A percentile compares a stretch with the other conserved stretches of the same genome.
phyloP scores from a whole-genome alignment of 2,329 filamentous ascomycete genomes.

The Hypoxylon sp. region DNA sequence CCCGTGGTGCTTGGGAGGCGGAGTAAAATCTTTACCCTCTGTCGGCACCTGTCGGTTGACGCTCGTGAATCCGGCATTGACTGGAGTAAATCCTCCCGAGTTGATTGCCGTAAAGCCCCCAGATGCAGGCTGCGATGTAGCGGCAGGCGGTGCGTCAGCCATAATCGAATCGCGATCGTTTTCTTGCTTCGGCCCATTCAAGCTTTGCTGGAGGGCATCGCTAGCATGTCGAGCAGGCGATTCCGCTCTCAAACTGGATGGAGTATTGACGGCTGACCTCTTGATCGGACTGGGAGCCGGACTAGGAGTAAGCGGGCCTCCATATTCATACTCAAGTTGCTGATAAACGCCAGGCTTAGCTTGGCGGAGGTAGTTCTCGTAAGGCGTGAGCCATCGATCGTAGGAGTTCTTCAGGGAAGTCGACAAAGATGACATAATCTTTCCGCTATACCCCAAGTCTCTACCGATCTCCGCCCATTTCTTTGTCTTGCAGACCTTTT shows the following conservation, averaged over 20 bases:
- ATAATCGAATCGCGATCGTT: slow-evolving; percentile 59
- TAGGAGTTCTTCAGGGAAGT: slow-evolving; percentile 99
- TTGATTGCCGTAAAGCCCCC: slow-evolving; percentile 69
- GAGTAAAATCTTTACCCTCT: slow-evolving; percentile 66
- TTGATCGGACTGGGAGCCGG: slow-evolving; percentile 75
- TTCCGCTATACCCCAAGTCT: slow-evolving; percentile 96
- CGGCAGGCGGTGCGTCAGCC: slow-evolving; percentile 55
- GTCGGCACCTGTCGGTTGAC: slow-evolving; percentile 64
- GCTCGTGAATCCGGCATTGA: slow-evolving; percentile 74
- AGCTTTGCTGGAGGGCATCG: slow-evolving; percentile 59
- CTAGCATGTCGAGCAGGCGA: slow-evolving; percentile 71
- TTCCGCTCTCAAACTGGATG: slow-evolving; percentile 65
- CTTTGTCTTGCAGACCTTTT: slow-evolving; percentile 95
- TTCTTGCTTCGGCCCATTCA: slow-evolving; percentile 57
- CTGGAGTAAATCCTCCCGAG: slow-evolving; percentile 73
- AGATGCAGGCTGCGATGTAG: slow-evolving; percentile 52
- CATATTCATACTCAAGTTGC: slow-evolving; percentile 91
- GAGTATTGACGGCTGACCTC: slow-evolving; percentile 67
- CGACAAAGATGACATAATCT: slow-evolving; percentile 98
- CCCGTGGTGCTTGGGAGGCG: slow-evolving; percentile 66
- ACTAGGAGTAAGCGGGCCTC: slow-evolving; percentile 85
- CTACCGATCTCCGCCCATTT: slow-evolving; percentile 99
- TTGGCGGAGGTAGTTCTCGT: slow-evolving; percentile 90
- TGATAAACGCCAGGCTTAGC: slow-evolving; percentile 97
- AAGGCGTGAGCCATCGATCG: slow-evolving; percentile 94